Conservation (phyloP, 2,329 filamentous ascomycete species). For the Leptographium lundbergii region DNA sequence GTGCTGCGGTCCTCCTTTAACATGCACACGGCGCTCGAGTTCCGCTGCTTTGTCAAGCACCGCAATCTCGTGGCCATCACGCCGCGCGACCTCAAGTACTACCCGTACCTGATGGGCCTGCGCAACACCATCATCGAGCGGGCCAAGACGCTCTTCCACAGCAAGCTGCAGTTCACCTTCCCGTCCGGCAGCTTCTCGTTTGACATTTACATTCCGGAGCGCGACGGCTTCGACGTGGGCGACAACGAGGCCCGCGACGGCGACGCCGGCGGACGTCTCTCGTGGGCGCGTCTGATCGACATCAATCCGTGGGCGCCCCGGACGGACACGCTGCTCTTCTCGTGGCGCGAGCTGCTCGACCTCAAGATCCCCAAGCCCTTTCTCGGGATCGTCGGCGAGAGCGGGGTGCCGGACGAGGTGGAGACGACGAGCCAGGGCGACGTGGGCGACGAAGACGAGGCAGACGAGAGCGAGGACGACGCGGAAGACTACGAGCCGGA, state of each 20-base stretch:
- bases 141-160: slow-evolving; percentile 66
- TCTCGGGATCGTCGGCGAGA: slow-evolving; percentile 30
- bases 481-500: slow-evolving; percentile 52
- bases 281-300: slow-evolving; percentile 75
- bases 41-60: slow-evolving; percentile 86
- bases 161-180: slow-evolving; percentile 62
- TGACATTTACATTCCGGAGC: slow-evolving; percentile 80
- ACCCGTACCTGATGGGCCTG: slow-evolving; percentile 61
- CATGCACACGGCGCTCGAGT: slow-evolving; percentile 83
- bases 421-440: slow-evolving; percentile 14
- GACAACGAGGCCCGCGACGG: slow-evolving; percentile 28
- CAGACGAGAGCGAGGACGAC: slow-evolving; percentile 19
- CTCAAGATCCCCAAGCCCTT: slow-evolving; percentile 50
- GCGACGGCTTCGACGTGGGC: slow-evolving; percentile 28
- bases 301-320: slow-evolving; percentile 89
- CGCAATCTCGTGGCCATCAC: slow-evolving; percentile 69
- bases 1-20: slow-evolving; percentile 81
- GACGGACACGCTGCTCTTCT: slow-evolving; percentile 81
- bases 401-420: slow-evolving; percentile 16
- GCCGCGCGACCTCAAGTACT: slow-evolving; percentile 84
- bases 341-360: slow-evolving; percentile 75
- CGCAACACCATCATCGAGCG: slow-evolving; percentile 52
- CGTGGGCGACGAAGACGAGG: slow-evolving; percentile 27
- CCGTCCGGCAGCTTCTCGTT: slow-evolving; percentile 77
- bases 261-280: slow-evolving; percentile 37